phyloP scores from a whole-genome alignment of 2,329 filamentous ascomycete genomes.

The Zarea fungicola region DNA sequence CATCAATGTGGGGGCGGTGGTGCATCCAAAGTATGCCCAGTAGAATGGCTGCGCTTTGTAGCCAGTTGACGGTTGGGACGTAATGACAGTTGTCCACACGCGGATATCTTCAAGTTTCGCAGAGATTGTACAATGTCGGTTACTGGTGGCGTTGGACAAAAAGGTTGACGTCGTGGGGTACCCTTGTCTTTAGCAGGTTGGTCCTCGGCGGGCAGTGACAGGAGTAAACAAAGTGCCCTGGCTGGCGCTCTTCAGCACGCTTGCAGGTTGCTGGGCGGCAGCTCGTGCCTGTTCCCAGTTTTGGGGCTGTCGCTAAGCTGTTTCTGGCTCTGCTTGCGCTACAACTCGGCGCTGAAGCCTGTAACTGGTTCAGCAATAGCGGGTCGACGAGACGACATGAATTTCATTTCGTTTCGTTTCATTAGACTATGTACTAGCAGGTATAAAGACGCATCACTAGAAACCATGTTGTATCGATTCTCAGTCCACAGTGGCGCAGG shows the following conservation, averaged over 20 bases:
- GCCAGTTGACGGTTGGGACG: background rate
- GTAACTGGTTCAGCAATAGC: too few relatives aligned
- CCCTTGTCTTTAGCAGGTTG: conserved; percentile 1
- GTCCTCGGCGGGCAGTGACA: background rate
- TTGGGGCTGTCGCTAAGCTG: conserved; percentile 1
- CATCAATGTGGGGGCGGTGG: conserved; percentile 7
- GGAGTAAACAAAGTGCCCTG: conserved; percentile 11
- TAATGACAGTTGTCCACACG: background rate
- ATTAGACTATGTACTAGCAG: too few relatives aligned
- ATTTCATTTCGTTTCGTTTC: too few relatives aligned
- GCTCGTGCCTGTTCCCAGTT: background rate
- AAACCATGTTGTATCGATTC: too few relatives aligned
- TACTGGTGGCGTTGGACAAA: conserved; percentile 9
- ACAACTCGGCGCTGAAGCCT: background rate
- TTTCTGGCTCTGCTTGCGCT: background rate
- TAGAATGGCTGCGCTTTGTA: conserved; percentile 3
- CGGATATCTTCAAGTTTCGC: background rate
- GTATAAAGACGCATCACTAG: too few relatives aligned
- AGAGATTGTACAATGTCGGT: background rate
- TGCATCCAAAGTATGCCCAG: too few relatives aligned
- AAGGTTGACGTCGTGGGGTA: conserved; percentile 10
- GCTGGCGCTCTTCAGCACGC: background rate
- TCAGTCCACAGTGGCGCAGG: too few relatives aligned
- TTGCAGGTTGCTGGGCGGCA: conserved; percentile 11
- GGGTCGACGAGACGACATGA: too few relatives aligned